phyloP scores from a whole-genome alignment of 805 yeast species.

The Debaryomyces prosopidis region DNA sequence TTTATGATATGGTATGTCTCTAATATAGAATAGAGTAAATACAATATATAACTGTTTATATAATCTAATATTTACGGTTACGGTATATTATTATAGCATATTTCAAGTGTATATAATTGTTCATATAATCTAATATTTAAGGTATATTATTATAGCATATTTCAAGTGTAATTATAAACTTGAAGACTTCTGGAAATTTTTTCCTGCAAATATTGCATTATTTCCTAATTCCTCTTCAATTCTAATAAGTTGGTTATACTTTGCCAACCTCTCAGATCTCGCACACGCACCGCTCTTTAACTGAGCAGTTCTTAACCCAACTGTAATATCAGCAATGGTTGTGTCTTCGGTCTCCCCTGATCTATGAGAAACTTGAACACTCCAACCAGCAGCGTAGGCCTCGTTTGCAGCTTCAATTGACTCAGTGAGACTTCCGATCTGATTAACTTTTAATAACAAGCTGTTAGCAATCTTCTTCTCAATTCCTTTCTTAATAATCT shows the following conservation, averaged over 20 bases:
- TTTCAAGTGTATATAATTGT: too few relatives aligned
- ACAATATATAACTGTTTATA: too few relatives aligned
- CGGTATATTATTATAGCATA: too few relatives aligned
- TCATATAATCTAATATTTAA: too few relatives aligned
- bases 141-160: too few relatives aligned
- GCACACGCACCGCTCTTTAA: conserved; percentile 24
- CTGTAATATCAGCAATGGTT: conserved; percentile 21
- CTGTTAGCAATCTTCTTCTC: conserved; percentile 19
- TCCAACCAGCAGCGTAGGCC: conserved; percentile 18
- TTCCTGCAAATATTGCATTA: conserved; percentile 17
- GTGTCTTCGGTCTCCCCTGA: conserved; percentile 25
- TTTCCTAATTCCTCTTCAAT: conserved; percentile 22
- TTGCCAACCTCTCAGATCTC: conserved; percentile 23
- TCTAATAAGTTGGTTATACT: conserved; percentile 21
- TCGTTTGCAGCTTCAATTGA: conserved; percentile 18
- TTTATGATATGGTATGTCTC: too few relatives aligned
- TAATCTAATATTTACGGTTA: too few relatives aligned
- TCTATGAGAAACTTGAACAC: conserved; percentile 22
- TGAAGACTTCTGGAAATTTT: conserved; percentile 9
- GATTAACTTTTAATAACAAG: conserved; percentile 22
- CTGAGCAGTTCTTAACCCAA: conserved; percentile 23
- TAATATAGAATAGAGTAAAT: too few relatives aligned
- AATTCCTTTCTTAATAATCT: conserved; percentile 18
- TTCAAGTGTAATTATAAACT: too few relatives aligned
- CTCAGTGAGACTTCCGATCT: conserved; percentile 22